Evolutionary conservation across 345 rosid genomes (phyloP).

Genomic region (Schrenkiella parvula): DNA sequence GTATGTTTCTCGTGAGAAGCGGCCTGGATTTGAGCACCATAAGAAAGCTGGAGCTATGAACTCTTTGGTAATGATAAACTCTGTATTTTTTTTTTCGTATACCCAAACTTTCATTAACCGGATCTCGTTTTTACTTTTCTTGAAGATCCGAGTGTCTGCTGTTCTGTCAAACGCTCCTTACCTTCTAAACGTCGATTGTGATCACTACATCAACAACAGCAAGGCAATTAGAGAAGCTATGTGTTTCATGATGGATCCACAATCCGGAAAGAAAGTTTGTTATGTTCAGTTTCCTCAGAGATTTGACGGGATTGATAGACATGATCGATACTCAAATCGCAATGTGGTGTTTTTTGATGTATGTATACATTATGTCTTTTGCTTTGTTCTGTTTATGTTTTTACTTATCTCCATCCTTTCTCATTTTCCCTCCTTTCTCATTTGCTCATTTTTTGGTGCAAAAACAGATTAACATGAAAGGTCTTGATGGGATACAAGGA

Average conservation of each 20-base stretch:
- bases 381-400: not conserved
- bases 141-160: conserved; percentile 84
- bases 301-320: conserved; percentile 95
- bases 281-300: conserved; percentile 98
- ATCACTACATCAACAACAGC: conserved; percentile 94
- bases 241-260: conserved; percentile 99
- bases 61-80: conserved; percentile 55
- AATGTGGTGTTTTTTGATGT: conserved; percentile 96
- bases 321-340: conserved; percentile 91
- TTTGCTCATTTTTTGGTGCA: not conserved
- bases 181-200: conserved; percentile 86
- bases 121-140: not conserved
- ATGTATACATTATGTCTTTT: conserved; percentile 33
- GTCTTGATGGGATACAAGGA: conserved; percentile 97
- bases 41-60: conserved; percentile 99
- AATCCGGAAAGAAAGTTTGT: conserved; percentile 85
- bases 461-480: conserved; percentile 95
- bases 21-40: conserved; percentile 97
- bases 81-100: not conserved
- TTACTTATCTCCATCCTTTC: not conserved
- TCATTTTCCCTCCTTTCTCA: conserved; percentile 1
- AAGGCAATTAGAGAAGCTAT: conserved; percentile 89
- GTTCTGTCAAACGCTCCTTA: conserved; percentile 96
- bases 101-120: not conserved
- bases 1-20: conserved; percentile 96